Conservation (phyloP, 176 grass and related monocot species). For the Carex scoparia region DNA sequence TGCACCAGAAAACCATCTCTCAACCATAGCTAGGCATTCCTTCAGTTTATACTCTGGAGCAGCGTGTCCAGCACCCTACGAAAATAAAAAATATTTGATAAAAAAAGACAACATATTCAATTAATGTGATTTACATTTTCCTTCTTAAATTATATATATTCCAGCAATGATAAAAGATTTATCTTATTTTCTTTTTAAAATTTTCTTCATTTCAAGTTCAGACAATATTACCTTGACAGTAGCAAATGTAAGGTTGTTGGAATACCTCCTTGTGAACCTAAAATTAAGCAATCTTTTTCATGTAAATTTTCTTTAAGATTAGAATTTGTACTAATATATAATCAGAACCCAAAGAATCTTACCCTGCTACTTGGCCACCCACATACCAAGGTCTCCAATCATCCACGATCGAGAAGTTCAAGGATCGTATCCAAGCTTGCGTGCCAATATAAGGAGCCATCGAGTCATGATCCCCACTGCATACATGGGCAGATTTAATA, state of each 20-base stretch:
- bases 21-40: slow-evolving; percentile 7
- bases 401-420: slow-evolving; percentile 41
- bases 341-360: neutral
- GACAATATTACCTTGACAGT: slow-evolving; percentile 56
- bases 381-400: slow-evolving; percentile 59
- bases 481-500: neutral
- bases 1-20: neutral
- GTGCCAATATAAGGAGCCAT: slow-evolving; percentile 36
- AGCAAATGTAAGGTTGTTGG: slow-evolving; percentile 70
- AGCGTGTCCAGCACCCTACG: slow-evolving; percentile 7
- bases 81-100: neutral
- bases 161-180: neutral
- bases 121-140: neutral
- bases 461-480: slow-evolving; percentile 67
- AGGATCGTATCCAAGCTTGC: slow-evolving; percentile 48
- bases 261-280: slow-evolving; percentile 58
- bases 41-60: slow-evolving; percentile 16
- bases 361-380: slow-evolving; percentile 62
- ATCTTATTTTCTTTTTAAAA: neutral
- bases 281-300: neutral
- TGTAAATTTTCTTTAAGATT: neutral
- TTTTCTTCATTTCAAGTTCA: neutral
- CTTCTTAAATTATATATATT: neutral
- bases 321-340: neutral
- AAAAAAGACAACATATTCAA: neutral